phyloP scores from a whole-genome alignment of 805 yeast genomes.

The Hanseniaspora occidentalis region DNA sequence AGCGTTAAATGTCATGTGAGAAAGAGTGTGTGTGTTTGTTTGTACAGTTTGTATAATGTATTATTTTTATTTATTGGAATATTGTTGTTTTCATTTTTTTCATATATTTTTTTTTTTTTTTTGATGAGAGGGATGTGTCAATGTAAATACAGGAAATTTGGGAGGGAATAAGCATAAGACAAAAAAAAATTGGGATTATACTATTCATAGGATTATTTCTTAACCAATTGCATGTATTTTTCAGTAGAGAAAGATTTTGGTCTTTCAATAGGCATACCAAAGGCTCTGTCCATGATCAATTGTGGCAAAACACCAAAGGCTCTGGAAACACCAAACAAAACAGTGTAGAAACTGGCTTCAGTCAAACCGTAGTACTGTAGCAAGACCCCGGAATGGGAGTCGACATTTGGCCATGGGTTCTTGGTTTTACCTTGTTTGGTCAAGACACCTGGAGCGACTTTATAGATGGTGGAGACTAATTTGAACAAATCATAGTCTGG shows the following conservation, averaged over 20 bases:
- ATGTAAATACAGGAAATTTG: too few species aligned
- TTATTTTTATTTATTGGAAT: too few species aligned
- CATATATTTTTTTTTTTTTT: not conserved
- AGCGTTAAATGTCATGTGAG: too few species aligned
- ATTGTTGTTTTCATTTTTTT: too few species aligned
- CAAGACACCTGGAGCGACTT: conserved; percentile 72
- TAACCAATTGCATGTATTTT: conserved; percentile 76
- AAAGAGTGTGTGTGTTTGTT: too few species aligned
- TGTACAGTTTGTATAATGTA: too few species aligned
- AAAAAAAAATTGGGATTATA: too few species aligned
- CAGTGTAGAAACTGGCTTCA: conserved; percentile 76
- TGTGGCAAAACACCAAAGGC: conserved; percentile 81
- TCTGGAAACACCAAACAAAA: conserved; percentile 75
- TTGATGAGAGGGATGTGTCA: not conserved
- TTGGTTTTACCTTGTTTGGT: conserved; percentile 81
- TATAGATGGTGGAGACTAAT: conserved; percentile 64
- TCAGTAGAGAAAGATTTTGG: conserved; percentile 91
- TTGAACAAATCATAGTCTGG: conserved; percentile 72
- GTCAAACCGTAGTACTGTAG: conserved; percentile 78
- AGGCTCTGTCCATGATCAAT: conserved; percentile 72
- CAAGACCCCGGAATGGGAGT: conserved; percentile 76
- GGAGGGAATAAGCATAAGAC: not conserved
- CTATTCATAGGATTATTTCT: conserved; percentile 14
- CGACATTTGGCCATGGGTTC: conserved; percentile 91
- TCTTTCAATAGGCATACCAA: conserved; percentile 75